Evolutionary conservation across 225 moss, liverwort and hornwort genomes (phyloP).

Genomic region (Straminergon stramineum): DNA sequence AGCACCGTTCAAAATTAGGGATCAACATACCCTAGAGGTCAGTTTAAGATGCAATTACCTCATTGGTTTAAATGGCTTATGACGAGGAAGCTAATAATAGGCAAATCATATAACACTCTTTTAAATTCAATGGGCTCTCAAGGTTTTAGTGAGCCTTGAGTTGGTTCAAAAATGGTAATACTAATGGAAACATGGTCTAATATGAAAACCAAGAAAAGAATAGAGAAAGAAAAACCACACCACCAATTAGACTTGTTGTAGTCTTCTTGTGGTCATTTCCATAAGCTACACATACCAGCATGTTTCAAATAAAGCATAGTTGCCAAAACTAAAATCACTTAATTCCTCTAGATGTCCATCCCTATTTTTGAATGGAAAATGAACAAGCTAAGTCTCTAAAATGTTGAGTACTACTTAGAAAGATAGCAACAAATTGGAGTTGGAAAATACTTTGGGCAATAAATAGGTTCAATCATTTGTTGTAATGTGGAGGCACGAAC

Average conservation of each 20-base stretch:
- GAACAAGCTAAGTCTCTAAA: background rate
- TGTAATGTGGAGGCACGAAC: background rate
- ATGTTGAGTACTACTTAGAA: background rate
- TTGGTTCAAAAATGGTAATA: background rate
- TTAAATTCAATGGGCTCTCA: background rate
- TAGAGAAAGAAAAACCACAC: fast-evolving
- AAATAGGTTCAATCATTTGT: background rate
- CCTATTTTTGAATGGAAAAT: background rate
- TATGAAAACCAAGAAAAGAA: background rate
- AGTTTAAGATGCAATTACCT: too few species aligned
- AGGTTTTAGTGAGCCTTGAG: background rate
- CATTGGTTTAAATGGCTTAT: background rate
- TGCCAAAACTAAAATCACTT: background rate
- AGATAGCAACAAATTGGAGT: background rate
- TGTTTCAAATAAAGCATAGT: background rate
- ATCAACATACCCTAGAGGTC: background rate
- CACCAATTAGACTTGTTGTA: background rate
- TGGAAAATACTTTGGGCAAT: background rate
- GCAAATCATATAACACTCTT: fast-evolving
- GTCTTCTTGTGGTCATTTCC: background rate
- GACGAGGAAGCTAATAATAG: background rate
- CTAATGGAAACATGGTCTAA: background rate
- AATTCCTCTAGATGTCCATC: background rate
- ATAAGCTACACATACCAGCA: background rate
- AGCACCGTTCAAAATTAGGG: background rate